Evolutionary conservation across 2,329 filamentous ascomycete species (phyloP).

Genomic region (Phyllosticta citriasiana): DNA sequence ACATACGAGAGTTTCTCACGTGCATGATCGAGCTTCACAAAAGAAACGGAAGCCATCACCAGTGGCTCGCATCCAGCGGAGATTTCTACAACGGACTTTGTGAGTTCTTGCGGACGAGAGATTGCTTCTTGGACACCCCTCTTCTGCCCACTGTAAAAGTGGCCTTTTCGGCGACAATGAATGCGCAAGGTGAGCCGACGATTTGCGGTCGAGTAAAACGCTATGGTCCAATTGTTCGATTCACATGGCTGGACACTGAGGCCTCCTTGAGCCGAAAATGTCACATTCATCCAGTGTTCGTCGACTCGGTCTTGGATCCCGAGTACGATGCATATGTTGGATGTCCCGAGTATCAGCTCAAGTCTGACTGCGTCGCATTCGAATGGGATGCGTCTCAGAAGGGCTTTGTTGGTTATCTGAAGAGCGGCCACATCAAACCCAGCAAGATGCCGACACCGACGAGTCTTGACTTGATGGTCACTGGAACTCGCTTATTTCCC

Average conservation of each 20-base stretch:
- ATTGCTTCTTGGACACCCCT: constrained; percentile 20
- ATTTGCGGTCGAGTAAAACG: constrained; percentile 17
- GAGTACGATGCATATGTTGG: constrained; percentile 1
- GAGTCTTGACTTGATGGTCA: constrained; percentile 14
- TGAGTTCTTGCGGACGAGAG: constrained; percentile 24
- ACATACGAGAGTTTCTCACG: constrained; percentile 16
- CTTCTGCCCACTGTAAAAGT: constrained; percentile 14
- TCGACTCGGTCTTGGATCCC: constrained; percentile 4
- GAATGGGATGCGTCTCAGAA: constrained; percentile 15
- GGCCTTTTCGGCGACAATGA: constrained; percentile 10
- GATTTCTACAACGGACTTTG: constrained; percentile 20
- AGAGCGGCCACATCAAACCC: constrained; percentile 2
- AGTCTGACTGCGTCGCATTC: constrained; percentile 13
- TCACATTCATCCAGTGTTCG: constrained; percentile 16
- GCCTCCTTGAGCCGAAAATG: constrained; percentile 15
- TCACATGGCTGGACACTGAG: constrained; percentile 13
- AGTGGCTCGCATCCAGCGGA: constrained; percentile 19
- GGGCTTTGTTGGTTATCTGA: constrained; percentile 18
- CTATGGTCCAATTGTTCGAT: constrained; percentile 16
- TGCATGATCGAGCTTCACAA: constrained; percentile 21
- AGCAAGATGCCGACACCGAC: background rate
- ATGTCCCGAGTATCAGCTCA: constrained; percentile 11
- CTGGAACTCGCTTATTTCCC: constrained; percentile 18
- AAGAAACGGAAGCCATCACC: constrained; percentile 7
- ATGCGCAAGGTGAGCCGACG: constrained; percentile 8